Base-by-base conservation (phyloP, 371 early-diverging fungal genomes). In the Vairimorpha ceranae region DNA sequence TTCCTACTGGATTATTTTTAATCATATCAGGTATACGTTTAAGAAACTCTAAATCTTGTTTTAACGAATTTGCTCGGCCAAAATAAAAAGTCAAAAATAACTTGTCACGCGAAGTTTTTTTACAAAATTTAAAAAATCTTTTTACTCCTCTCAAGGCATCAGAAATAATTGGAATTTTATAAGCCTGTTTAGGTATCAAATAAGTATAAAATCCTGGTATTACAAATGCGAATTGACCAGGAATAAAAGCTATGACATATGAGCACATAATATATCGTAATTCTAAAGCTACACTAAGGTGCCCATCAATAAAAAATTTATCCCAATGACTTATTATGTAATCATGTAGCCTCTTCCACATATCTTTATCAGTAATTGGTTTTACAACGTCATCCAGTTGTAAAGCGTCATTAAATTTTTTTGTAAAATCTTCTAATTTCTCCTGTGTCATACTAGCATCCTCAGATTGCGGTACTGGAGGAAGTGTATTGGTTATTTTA, bases 71-170 rank as follows among this genome's bases (percentile, higher is more conserved):
- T 36, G 32, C 27, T 29, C 75, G 52, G 21, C 75, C 74, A 14
- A 78, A 21, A 54, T 29, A 35, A 36, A 78, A 78, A n/a, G 70
- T 70, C 21, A 67, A 64, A 27, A 78, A 46, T 32, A 78, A 65
- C 1, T 32, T 54, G 19, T 59, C 45, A 46, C 41, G 23, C 25
- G 36, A 41, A 10, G 45, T 48, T 21, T 70, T 54, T 58, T 71
- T 78, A 51, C 70, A 77, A 75, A 78, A 74, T 19, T 38, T 58
- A 19, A 78, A 48, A 59, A 78, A 78, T 17, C 29, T 67, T 51
- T 78, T 60, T 32, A 78, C 52, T 29, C 48, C 66, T 52, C 25
- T 75, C 17, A 78, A 25, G 17, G 38, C 56, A 45, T 78, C 75
- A 29, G 14, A 12, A 35, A 78, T 14, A 21, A 78, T 63, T 0